Evolutionary conservation across 2,329 filamentous ascomycete genomes (phyloP).

Genomic region (Pestalotiopsis sp.): DNA sequence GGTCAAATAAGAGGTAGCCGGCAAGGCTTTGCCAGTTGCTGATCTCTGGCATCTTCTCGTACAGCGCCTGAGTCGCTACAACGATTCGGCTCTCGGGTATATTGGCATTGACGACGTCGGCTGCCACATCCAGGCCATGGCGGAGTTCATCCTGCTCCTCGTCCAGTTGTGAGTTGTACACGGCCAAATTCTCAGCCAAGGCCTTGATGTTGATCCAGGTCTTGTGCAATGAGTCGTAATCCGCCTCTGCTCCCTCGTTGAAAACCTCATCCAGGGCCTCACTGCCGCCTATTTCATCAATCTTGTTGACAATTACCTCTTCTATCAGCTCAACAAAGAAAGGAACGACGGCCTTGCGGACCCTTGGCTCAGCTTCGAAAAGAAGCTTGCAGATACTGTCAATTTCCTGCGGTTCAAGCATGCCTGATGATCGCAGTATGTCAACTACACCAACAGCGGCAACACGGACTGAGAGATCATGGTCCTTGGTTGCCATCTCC

Average conservation of each 20-base stretch:
- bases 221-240: constrained; percentile 73
- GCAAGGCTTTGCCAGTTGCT: constrained; percentile 86
- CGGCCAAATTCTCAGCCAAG: constrained; percentile 78
- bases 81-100: constrained; percentile 80
- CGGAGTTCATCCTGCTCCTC: constrained; percentile 53
- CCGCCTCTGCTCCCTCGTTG: constrained; percentile 71
- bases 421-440: constrained; percentile 77
- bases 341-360: constrained; percentile 84
- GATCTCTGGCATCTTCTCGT: constrained; percentile 79
- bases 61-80: constrained; percentile 82
- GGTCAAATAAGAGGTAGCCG: constrained; percentile 90
- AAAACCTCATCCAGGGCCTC: constrained; percentile 77
- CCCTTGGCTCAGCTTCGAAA: constrained; percentile 81
- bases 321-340: constrained; percentile 91
- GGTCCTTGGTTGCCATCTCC: constrained; percentile 88
- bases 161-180: constrained; percentile 74
- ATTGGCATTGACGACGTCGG: constrained; percentile 61
- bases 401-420: constrained; percentile 89
- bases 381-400: constrained; percentile 86
- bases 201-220: constrained; percentile 94
- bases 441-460: constrained; percentile 82
- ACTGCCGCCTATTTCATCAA: constrained; percentile 83
- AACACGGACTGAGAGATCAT: constrained; percentile 79
- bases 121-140: constrained; percentile 51
- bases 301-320: constrained; percentile 76